Evolutionary conservation across 2,329 filamentous ascomycete species (phyloP).

Genomic region (Dichotomopilus funicola): DNA sequence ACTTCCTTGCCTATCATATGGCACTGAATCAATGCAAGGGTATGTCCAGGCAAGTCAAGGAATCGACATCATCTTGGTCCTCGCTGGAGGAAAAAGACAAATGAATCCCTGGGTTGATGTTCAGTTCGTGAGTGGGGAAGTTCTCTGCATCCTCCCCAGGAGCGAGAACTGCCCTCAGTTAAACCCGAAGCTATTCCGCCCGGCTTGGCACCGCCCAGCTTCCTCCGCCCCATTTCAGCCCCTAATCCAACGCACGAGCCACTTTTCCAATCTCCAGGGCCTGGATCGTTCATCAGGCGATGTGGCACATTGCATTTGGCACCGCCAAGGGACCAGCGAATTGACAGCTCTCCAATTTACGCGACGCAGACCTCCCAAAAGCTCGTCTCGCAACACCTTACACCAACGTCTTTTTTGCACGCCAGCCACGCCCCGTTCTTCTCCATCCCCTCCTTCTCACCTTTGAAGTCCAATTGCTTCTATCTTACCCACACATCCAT

Average conservation of each 20-base stretch:
- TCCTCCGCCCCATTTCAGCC: conserved; percentile 6
- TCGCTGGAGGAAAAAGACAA: too few species aligned
- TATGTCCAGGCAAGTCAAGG: too few species aligned
- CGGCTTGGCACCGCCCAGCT: neutral
- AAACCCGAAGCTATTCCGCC: neutral
- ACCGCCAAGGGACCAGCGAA: conserved; percentile 14
- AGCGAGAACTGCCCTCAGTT: too few species aligned
- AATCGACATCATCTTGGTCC: too few species aligned
- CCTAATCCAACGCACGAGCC: conserved; percentile 10
- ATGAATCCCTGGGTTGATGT: too few species aligned
- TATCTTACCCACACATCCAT: neutral
- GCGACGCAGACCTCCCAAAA: conserved; percentile 11
- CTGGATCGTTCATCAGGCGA: conserved; percentile 20
- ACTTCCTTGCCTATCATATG: too few species aligned
- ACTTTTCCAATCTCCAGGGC: neutral
- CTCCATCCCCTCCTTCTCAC: neutral
- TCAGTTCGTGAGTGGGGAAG: too few species aligned
- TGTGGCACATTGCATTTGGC: conserved; percentile 22
- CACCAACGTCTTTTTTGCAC: neutral
- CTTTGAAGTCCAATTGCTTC: neutral
- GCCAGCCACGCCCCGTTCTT: neutral
- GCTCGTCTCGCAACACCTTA: neutral
- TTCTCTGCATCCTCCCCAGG: too few species aligned
- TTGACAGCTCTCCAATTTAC: conserved; percentile 21
- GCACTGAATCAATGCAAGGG: too few species aligned